Conservation (phyloP, 331 rosid genomes). For the Pyracantha coccinea region DNA sequence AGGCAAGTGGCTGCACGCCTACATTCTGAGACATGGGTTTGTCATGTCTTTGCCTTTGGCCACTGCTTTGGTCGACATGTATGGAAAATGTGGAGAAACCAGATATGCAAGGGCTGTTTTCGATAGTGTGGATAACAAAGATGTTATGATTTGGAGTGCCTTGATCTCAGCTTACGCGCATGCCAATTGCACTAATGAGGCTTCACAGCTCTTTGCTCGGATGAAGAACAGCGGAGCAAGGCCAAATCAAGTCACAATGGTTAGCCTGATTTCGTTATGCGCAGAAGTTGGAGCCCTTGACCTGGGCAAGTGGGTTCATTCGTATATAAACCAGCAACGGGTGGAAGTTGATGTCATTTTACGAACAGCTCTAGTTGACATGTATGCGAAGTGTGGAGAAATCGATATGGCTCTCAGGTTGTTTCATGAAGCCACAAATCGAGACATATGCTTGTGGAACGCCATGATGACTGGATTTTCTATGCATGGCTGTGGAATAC, state of each 20-base stretch:
- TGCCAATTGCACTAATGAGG: conserved; percentile 24
- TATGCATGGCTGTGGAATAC: conserved; percentile 48
- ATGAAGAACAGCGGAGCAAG: conserved; percentile 35
- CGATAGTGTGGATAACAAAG: conserved; percentile 24
- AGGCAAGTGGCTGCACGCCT: conserved; percentile 54
- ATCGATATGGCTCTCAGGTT: conserved; percentile 30
- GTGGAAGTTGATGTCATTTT: conserved; percentile 38
- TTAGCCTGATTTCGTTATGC: conserved; percentile 41
- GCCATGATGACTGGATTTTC: conserved; percentile 61
- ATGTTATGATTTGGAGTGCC: conserved; percentile 52
- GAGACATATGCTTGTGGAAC: conserved; percentile 56
- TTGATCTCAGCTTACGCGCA: conserved; percentile 56
- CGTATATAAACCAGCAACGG: conserved; percentile 39
- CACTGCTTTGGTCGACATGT: conserved; percentile 62
- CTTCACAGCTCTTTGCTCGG: conserved; percentile 28
- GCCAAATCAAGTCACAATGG: conserved; percentile 55
- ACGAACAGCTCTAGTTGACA: conserved; percentile 49
- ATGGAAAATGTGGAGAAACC: conserved; percentile 55
- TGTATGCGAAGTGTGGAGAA: conserved; percentile 79
- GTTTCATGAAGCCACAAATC: conserved; percentile 19
- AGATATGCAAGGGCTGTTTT: conserved; percentile 42
- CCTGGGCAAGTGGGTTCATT: conserved; percentile 66
- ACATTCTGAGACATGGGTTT: conserved; percentile 42
- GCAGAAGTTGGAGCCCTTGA: conserved; percentile 61
- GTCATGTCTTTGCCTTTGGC: conserved; percentile 38